Evolutionary conservation across 805 yeast genomes (phyloP), one percentile per base, ranked within the genome.

Genomic region (Clavispora asparagi): DNA sequence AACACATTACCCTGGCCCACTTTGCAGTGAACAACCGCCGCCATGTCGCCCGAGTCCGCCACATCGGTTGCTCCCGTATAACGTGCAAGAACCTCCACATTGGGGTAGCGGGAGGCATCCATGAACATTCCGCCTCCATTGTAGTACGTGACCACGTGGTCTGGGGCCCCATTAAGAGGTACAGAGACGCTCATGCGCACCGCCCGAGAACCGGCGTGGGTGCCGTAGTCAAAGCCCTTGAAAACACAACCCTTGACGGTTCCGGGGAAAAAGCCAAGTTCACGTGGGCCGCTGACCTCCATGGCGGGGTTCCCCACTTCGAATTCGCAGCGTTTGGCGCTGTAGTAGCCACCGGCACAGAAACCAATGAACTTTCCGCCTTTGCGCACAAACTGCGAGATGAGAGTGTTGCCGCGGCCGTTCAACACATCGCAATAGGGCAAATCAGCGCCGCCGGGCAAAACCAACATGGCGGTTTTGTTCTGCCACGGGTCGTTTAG

Each of bases 371-470:
- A 89, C 41, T 73, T 70, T 1, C 99, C 99, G 28, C 98, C 99
- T 45, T 73, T 71, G 28, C 81, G 71, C 1, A 89, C 89, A 54
- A 74, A 89, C 42, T 79, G 79, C 26, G 68, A 63, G 50, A 89
- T 87, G 33, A 73, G 69, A 9, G 67, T 57, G 56, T 84, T 87
- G 0, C 90, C 88, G 1, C 64, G 66, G 1, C 95, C 92, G 57
- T 85, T 82, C 51, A 95, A 75, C 4, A 76, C 79, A 43, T 74
- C 71, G 52, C 96, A 87, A 54, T 84, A 80, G 0, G 97, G 97
- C 42, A 89, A 68, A 61, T 94, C 99, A 0, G 98, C 97, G 7
- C 99, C 99, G 4, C 99, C 99, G 0, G 99, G 99, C 26, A 94
- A 64, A 1, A 90, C 96, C 38, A 94, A 60, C 52, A 87, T 69